Percentiles rank a stretch among this genome's conserved stretches.
These are phyloP conservation scores for Larix kaempferi DNA, from an alignment of 75 land plant species.

Conservation along the genomic window DNA sequence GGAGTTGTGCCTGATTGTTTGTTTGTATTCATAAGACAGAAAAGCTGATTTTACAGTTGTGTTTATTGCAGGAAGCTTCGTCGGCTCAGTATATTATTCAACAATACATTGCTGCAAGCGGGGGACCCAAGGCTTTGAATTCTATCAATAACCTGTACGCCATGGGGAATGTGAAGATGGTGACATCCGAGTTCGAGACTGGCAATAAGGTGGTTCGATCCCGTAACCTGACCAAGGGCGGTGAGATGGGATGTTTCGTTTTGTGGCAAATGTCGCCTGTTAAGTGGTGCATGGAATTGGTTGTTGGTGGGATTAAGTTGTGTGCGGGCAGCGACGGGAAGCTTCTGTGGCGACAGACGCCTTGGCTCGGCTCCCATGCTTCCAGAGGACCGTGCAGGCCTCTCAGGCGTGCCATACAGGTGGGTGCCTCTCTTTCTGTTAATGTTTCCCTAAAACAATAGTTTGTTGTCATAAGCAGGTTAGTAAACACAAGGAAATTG, in stretches of 20 bases:
- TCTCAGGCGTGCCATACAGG: conserved; percentile 31
- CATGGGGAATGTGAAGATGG: conserved; percentile 37
- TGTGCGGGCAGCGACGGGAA: conserved; percentile 34
- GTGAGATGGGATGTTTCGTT: conserved; percentile 36
- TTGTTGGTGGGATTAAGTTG: conserved; percentile 26
- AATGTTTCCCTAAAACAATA: too few species aligned
- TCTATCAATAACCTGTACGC: conserved; percentile 34
- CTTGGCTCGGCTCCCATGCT: conserved; percentile 32
- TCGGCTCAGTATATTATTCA: conserved; percentile 38
- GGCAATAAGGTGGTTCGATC: neutral
- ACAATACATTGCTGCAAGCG: conserved; percentile 35
- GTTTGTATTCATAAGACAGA: too few species aligned
- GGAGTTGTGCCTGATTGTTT: too few species aligned
- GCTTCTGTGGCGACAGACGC: conserved; percentile 34
- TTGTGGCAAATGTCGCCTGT: conserved; percentile 41
- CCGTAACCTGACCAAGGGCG: neutral
- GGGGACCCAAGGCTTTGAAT: conserved; percentile 22
- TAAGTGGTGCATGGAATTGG: conserved; percentile 38
- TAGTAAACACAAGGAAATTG: too few species aligned
- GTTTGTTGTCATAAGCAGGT: too few species aligned
- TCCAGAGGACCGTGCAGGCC: conserved; percentile 31
- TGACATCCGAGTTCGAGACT: conserved; percentile 18
- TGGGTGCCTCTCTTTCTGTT: neutral
- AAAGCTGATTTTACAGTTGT: neutral
- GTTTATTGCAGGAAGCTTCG: conserved; percentile 18